Evolutionary conservation across 1,284 basidiomycete genomes (phyloP).

Genomic region (Uromyces viciae-fabae): DNA sequence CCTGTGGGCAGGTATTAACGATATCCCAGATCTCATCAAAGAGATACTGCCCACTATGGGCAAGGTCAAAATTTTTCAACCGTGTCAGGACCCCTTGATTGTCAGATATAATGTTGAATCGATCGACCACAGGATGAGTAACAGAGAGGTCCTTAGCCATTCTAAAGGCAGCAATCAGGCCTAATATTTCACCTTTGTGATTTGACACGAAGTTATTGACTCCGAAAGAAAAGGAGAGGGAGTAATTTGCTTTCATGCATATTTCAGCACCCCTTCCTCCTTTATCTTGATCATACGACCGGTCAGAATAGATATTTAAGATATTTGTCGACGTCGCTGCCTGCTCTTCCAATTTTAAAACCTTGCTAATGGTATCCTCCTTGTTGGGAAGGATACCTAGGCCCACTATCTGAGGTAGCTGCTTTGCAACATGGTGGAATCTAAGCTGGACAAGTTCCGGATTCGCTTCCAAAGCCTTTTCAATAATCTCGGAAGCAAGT

Average conservation of each 20-base stretch:
- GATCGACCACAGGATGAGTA: not conserved
- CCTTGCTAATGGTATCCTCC: not conserved
- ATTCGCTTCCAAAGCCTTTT: not conserved
- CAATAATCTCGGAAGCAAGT: not conserved
- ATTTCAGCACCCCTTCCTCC: conserved; percentile 17
- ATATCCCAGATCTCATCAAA: not conserved
- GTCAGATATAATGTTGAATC: not conserved
- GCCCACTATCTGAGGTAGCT: not conserved
- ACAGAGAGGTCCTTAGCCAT: not conserved
- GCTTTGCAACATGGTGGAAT: not conserved
- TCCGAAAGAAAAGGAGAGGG: not conserved
- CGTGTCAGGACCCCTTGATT: not conserved
- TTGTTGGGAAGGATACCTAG: not conserved
- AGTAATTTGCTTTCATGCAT: not conserved
- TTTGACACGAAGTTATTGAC: not conserved
- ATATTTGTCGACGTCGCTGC: not conserved
- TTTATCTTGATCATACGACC: conserved; percentile 8
- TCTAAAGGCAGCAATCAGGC: not conserved
- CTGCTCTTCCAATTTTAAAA: not conserved
- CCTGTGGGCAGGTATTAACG: no score
- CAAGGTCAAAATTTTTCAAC: no score
- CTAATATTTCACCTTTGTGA: not conserved
- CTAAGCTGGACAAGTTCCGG: not conserved
- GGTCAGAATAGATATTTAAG: not conserved
- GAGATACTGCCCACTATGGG: not conserved